Base-by-base conservation (phyloP, 75 land plant species). In the Sequoia sempervirens region DNA sequence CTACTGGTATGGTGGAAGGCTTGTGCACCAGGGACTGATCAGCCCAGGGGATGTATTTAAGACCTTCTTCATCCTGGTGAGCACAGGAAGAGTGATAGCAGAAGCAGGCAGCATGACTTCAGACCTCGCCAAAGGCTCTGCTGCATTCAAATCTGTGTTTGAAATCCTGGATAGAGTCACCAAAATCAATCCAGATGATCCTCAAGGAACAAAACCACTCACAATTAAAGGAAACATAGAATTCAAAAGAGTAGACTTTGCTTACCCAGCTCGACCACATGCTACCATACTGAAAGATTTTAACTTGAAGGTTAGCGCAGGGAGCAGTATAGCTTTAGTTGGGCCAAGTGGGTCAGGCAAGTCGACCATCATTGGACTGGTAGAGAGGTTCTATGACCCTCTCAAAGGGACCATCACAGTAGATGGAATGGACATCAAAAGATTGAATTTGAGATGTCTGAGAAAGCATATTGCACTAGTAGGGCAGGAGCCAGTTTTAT, bases 261-360 rank as follows among this genome's bases (percentile, higher is more conserved):
- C 92, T 14, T 95, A 94, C 80, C 97, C 97, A 36, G 10, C 90
- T 13, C 82, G 97, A 68, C 94, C 92, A 20, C 86, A 92, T 5
- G 83, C 83, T 20, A 20, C 89, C 84, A 83, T 95, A 41, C 83
- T 93, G 32, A 86, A 83, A 40, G 91, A 89, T 50, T 81, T 95
- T 66, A 84, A 45, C 28, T 87, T 95, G 4, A 87, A 54, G 56
- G 88, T 95, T 40, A 85, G 81, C 5, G 86, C 92, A 28, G 91
- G 91, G 40, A 88, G 73, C 36, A 86, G 94, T 68, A 75, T 83
- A 10, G 96, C 95, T 18, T 86, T 95, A 52, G 96, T 95, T 14
- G 96, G 95, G 0, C 91, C 88, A 70, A 95, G 96, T 81, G 96
- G 96, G 9, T 95, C 93, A 28, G 96, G 96, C 18, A 95, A 95